phyloP scores from a whole-genome alignment of 2,329 filamentous ascomycete genomes.

The Verruconis gallopava region DNA sequence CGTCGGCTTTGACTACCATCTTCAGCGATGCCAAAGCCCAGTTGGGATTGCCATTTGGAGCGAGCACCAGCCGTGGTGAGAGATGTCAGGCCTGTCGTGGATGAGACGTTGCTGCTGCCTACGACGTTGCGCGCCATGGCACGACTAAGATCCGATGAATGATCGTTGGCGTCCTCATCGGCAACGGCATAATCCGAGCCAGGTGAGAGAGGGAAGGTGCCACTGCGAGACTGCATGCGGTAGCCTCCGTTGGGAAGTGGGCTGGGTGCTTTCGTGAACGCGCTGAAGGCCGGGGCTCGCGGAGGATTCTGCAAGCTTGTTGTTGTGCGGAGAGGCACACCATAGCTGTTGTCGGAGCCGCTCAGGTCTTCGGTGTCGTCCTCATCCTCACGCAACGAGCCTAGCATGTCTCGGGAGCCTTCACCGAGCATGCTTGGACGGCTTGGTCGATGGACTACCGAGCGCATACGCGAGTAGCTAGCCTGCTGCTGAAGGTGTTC shows the following conservation, averaged over 20 bases:
- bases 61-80: conserved; percentile 3
- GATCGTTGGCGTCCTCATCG: conserved; percentile 7
- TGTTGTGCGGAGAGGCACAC: conserved; percentile 20
- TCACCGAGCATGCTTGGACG: conserved; percentile 23
- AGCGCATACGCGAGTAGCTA: conserved; percentile 35
- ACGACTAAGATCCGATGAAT: conserved; percentile 1
- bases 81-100: not conserved
- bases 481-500: not conserved
- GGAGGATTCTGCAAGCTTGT: conserved; percentile 15
- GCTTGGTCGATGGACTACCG: conserved; percentile 10
- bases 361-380: conserved; percentile 51
- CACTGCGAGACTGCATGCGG: conserved; percentile 2
- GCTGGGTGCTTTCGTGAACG: conserved; percentile 2
- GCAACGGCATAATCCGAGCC: conserved; percentile 9
- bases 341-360: conserved; percentile 41
- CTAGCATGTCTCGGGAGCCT: conserved; percentile 3
- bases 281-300: conserved; percentile 1
- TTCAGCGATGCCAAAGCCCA: conserved; percentile 48
- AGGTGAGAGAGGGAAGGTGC: conserved; percentile 7
- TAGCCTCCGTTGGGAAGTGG: conserved; percentile 3
- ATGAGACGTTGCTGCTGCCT: conserved; percentile 8
- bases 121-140: conserved; percentile 14
- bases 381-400: conserved; percentile 53
- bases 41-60: conserved; percentile 57
- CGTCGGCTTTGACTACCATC: conserved; percentile 62